phyloP scores from a whole-genome alignment of 306 rosid species.

The Rosa multiflora region DNA sequence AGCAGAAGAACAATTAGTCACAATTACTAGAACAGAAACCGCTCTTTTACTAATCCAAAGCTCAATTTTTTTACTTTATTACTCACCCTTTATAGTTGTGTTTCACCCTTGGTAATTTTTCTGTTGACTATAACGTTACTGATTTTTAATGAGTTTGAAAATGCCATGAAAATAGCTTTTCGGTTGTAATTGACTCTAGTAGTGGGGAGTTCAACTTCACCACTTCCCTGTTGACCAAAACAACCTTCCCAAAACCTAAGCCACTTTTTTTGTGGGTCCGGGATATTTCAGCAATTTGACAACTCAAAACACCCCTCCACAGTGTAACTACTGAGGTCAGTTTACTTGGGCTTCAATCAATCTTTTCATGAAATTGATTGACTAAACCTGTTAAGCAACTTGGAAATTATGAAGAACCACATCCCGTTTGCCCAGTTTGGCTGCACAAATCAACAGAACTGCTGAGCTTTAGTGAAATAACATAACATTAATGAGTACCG shows the following conservation, averaged over 20 bases:
- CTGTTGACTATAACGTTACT: constrained; percentile 9
- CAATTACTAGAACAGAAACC: constrained; percentile 13
- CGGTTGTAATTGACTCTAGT: constrained; percentile 11
- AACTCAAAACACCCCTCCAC: too few relatives aligned
- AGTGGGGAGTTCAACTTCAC: constrained; percentile 5
- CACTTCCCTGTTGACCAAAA: constrained; percentile 9
- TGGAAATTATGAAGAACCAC: too few relatives aligned
- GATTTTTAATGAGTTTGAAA: not conserved
- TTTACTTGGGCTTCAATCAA: not conserved
- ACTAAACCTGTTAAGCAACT: too few relatives aligned
- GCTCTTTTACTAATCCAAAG: constrained; percentile 6
- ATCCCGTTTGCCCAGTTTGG: too few relatives aligned
- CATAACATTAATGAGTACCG: too few relatives aligned
- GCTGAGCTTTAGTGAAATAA: too few relatives aligned
- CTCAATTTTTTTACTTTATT: not conserved
- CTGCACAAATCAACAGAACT: too few relatives aligned
- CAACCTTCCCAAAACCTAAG: not conserved
- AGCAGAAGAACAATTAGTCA: constrained; percentile 6
- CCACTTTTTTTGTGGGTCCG: not conserved
- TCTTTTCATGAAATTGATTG: not conserved
- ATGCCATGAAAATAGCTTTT: constrained; percentile 20
- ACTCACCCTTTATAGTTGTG: not conserved
- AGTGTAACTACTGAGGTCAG: not conserved
- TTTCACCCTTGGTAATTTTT: not conserved
- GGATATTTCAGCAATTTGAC: not conserved